Conservation (phyloP, 139 green algal genomes). For the Haematococcus lacustris region DNA sequence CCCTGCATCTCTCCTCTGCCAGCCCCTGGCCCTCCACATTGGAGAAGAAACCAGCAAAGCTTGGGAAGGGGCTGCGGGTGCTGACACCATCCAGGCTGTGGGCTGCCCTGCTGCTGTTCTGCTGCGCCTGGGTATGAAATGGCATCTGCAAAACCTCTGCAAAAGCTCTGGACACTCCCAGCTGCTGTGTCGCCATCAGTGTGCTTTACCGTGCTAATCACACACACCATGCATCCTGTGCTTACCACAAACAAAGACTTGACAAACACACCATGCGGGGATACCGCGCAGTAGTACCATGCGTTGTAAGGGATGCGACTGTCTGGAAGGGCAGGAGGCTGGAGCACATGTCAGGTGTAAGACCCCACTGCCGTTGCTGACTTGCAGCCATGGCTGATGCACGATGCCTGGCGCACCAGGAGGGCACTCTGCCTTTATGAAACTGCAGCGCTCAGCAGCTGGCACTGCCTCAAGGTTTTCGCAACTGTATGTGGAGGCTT, state of each 20-base stretch:
- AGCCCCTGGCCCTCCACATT: background rate
- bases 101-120: no score
- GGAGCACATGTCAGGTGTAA: background rate
- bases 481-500: no score
- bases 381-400: background rate
- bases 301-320: conserved; percentile 31
- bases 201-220: background rate
- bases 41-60: background rate
- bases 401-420: background rate
- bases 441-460: conserved; percentile 3
- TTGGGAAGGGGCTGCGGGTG: background rate
- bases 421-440: conserved; percentile 13
- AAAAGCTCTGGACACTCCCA: no score
- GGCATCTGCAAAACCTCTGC: no score
- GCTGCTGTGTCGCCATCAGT: background rate
- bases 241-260: conserved; percentile 21
- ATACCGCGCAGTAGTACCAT: conserved; percentile 47
- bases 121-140: background rate
- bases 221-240: no score
- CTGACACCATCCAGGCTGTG: background rate
- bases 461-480: background rate
- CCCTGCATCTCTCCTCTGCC: background rate
- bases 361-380: background rate
- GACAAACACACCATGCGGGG: conserved; percentile 9
- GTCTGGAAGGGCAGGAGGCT: conserved; percentile 24